A percentile compares a stretch with the other conserved stretches of the same genome.
phyloP scores from a whole-genome alignment of 164 flowering plant genomes.

The Dillenia turbinata region DNA sequence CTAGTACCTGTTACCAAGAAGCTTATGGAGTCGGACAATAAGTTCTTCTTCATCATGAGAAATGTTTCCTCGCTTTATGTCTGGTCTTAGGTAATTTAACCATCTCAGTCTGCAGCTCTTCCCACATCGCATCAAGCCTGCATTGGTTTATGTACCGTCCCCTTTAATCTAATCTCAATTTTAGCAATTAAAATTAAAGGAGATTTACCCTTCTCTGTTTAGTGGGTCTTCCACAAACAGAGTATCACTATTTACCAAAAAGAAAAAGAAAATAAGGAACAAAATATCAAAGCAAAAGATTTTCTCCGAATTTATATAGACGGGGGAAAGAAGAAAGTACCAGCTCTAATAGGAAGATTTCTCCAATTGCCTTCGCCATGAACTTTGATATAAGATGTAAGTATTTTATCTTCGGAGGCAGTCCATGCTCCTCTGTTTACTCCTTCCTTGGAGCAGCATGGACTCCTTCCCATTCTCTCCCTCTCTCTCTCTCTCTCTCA shows the following conservation, averaged over 20 bases:
- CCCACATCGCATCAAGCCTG: slow-evolving; percentile 29
- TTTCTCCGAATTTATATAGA: no score
- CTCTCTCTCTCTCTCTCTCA: slow-evolving; percentile 3
- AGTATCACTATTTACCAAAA: no score
- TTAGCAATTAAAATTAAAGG: background rate
- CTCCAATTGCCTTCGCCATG: slow-evolving; percentile 35
- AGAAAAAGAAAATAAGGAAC: no score
- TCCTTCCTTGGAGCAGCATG: slow-evolving; percentile 27
- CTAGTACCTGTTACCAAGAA: slow-evolving; percentile 27
- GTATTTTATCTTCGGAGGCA: slow-evolving; percentile 26
- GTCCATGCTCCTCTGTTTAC: slow-evolving; percentile 35
- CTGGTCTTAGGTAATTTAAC: slow-evolving; percentile 35
- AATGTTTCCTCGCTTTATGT: slow-evolving; percentile 32
- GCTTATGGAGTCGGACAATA: slow-evolving; percentile 28
- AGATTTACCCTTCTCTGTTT: no score
- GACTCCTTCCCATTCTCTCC: slow-evolving; percentile 25
- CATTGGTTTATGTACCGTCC: background rate
- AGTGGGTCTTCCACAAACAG: no score
- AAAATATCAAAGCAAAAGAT: no score
- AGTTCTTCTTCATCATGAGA: slow-evolving; percentile 31
- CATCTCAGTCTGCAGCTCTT: slow-evolving; percentile 31
- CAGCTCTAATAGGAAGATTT: slow-evolving; percentile 28
- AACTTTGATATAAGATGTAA: slow-evolving; percentile 17
- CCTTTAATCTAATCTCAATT: no score
- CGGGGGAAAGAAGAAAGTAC: slow-evolving; percentile 2